Conservation (phyloP, 371 early-diverging fungal species). For the Mortierella sp. region DNA sequence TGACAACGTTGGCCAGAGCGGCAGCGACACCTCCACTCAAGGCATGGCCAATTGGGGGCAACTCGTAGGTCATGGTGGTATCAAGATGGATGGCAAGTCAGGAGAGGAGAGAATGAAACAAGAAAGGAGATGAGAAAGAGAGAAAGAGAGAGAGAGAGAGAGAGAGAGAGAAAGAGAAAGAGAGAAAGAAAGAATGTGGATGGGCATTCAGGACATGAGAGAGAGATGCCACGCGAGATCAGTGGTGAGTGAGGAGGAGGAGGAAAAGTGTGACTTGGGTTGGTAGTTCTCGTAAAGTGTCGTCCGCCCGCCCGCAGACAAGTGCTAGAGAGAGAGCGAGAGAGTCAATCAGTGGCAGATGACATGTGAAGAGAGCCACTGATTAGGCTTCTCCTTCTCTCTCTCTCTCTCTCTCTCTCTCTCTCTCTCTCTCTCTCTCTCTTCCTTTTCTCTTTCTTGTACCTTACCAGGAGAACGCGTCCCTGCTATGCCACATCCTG, state of each 20-base stretch:
- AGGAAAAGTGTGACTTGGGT: too few species aligned
- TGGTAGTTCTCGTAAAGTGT: background rate
- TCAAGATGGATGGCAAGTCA: background rate
- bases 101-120: background rate
- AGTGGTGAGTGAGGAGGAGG: too few species aligned
- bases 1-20: conserved; percentile 65
- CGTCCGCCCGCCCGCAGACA: background rate
- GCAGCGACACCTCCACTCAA: conserved; percentile 69
- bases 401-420: too few species aligned
- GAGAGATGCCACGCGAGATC: too few species aligned
- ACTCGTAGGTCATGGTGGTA: conserved; percentile 54
- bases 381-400: too few species aligned
- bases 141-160: background rate
- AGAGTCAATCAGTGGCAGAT: too few species aligned
- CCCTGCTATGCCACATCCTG: too few species aligned
- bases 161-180: background rate
- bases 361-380: too few species aligned
- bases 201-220: background rate
- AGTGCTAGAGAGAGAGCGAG: background rate
- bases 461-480: too few species aligned
- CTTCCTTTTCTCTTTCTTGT: too few species aligned
- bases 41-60: conserved; percentile 70
- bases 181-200: background rate
- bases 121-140: background rate
- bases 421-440: too few species aligned